These are phyloP conservation scores for Porphyrellus cyaneotinctus DNA, from an alignment of 768 basidiomycete species.

Conservation along the genomic window DNA sequence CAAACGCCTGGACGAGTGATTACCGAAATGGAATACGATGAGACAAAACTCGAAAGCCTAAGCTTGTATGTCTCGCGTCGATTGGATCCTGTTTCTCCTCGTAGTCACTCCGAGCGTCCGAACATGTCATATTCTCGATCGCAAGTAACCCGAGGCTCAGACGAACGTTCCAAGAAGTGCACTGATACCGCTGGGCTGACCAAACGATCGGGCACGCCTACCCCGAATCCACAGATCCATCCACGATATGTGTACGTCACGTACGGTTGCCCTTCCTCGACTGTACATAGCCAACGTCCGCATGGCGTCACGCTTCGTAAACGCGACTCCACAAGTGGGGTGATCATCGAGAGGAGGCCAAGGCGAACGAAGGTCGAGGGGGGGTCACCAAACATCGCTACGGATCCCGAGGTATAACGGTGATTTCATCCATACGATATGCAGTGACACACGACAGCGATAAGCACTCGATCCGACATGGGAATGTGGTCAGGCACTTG, in stretches of 20 bases:
- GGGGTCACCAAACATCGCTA: background rate
- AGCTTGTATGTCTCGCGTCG: too few species aligned
- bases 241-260: background rate
- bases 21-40: too few species aligned
- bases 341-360: background rate
- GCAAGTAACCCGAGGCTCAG: too few species aligned
- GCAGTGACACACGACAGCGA: background rate
- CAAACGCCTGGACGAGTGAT: too few species aligned
- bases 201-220: background rate
- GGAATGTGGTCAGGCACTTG: conserved; percentile 6
- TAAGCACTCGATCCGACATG: background rate
- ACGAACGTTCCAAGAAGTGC: too few species aligned
- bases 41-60: too few species aligned
- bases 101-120: too few species aligned
- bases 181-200: background rate
- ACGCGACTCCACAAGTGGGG: conserved; percentile 4
- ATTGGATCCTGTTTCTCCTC: too few species aligned
- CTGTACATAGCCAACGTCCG: background rate
- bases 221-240: background rate
- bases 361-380: background rate
- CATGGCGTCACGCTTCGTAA: conserved; percentile 4
- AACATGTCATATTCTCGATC: too few species aligned
- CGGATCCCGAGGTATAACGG: background rate
- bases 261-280: background rate
- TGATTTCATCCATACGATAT: too few species aligned